Base-by-base conservation (phyloP, 2,329 filamentous ascomycete genomes). In the Zymoseptoria brevis region DNA sequence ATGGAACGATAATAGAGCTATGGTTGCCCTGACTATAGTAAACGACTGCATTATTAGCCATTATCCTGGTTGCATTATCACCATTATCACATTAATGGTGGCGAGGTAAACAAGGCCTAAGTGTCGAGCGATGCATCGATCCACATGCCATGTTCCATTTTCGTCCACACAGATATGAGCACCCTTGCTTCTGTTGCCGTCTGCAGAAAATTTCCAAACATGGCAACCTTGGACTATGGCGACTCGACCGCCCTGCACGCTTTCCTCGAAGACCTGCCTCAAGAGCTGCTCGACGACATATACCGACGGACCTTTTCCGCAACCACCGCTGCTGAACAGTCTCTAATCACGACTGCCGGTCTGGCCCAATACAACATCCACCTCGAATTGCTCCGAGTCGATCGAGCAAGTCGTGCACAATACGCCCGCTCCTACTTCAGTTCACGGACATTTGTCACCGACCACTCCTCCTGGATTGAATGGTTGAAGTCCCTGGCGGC, bases 241-340 rank as follows among this genome's bases (percentile, higher is more conserved):
- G 16, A 41, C 35, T 16, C 16, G 35, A 16, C 35, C 35, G 11
- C 35, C 35, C 6, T 41, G 11, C 35, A 16, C 35, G 16, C 11
- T 16, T 3, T 45, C 13, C 35, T 45, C 3, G 13, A 45, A 45
- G 35, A 16, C 3, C 19, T 56, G 16, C 58, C 58, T 4, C 30
- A 50, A 8, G 58, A 57, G 29, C 4, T 60, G 22, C 6, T 50
- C 7, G 57, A 60, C 49, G 6, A 50, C 1, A 57, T 60, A 19
- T 60, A 57, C 41, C 35, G n/a, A 8, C 50, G 54, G 8, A 29
- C 35, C 2, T 60, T 60, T 19, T 19, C 57, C 3, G 13, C 57
- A 8, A 4, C 26, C 49, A 11, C 11, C 29, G 16, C 22, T 11
- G 13, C 41, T 7, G 26, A 29, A 16, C 21, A 22, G 19, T 13